phyloP scores from a whole-genome alignment of 768 basidiomycete genomes.

The Russula virescens region DNA sequence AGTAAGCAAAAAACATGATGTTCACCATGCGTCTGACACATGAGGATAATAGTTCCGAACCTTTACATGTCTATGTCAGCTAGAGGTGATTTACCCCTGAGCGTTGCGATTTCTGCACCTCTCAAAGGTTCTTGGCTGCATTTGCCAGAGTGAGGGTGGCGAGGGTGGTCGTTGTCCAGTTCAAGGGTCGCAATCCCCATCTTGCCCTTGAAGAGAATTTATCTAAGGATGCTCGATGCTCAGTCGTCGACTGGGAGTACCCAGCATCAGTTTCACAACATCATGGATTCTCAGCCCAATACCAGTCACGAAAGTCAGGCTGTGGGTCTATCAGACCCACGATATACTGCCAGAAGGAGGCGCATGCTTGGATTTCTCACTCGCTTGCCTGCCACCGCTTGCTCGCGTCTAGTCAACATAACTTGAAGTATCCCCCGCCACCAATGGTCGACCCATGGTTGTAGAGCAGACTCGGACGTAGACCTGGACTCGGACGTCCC shows the following conservation, averaged over 20 bases:
- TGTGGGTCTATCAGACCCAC: slow-evolving; percentile 49
- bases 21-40: background rate
- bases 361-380: slow-evolving; percentile 48
- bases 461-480: slow-evolving; percentile 56
- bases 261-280: background rate
- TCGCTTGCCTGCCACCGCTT: slow-evolving; percentile 58
- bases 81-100: background rate
- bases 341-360: slow-evolving; percentile 34
- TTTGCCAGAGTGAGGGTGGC: background rate
- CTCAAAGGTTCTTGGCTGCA: background rate
- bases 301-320: slow-evolving; percentile 11
- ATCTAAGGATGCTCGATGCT: background rate
- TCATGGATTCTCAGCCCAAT: background rate
- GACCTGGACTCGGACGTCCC: slow-evolving; percentile 58
- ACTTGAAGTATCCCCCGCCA: slow-evolving; percentile 1
- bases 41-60: background rate
- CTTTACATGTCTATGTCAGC: too few species aligned
- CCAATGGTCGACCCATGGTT: background rate
- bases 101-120: background rate
- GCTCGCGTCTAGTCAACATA: slow-evolving; percentile 18
- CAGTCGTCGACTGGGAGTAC: background rate
- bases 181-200: background rate
- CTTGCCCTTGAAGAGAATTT: background rate
- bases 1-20: background rate
- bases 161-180: background rate